Percentiles rank a stretch among this genome's conserved stretches.
Evolutionary conservation across 2,329 filamentous ascomycete species (phyloP).

Genomic region (Colletotrichum sp.): DNA sequence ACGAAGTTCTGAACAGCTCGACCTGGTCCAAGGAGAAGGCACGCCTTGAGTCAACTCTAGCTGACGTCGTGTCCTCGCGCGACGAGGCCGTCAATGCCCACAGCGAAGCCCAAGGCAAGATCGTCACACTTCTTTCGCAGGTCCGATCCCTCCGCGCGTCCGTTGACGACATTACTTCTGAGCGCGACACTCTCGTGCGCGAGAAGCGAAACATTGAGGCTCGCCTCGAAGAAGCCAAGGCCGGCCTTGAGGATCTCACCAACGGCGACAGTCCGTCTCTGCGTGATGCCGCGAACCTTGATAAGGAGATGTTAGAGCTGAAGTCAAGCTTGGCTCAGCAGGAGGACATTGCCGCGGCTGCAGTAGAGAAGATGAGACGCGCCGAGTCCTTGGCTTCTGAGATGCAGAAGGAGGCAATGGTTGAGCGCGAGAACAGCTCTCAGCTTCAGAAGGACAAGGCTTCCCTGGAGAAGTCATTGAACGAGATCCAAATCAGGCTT

Average conservation of each 20-base stretch:
- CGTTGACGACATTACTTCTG: conserved; percentile 83
- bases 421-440: conserved; percentile 81
- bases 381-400: conserved; percentile 87
- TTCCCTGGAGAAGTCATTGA: conserved; percentile 84
- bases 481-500: conserved; percentile 86
- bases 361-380: conserved; percentile 95
- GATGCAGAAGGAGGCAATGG: conserved; percentile 89
- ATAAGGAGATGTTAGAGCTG: conserved; percentile 87
- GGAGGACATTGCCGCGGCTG: conserved; percentile 89
- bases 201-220: conserved; percentile 92
- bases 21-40: conserved; percentile 99
- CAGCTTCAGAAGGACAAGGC: conserved; percentile 91
- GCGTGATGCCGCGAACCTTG: conserved; percentile 86
- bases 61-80: conserved; percentile 87
- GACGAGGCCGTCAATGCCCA: conserved; percentile 94
- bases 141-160: conserved; percentile 83
- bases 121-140: conserved; percentile 88
- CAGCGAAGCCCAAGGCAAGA: conserved; percentile 92
- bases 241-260: conserved; percentile 85
- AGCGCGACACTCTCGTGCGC: conserved; percentile 82
- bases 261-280: conserved; percentile 86
- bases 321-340: conserved; percentile 90
- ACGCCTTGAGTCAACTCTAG: conserved; percentile 85
- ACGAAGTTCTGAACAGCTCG: conserved; percentile 95
- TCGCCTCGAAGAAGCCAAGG: conserved; percentile 84